Base-by-base conservation (phyloP, 2,329 filamentous ascomycete species). In the Aureobasidium uvarum region DNA sequence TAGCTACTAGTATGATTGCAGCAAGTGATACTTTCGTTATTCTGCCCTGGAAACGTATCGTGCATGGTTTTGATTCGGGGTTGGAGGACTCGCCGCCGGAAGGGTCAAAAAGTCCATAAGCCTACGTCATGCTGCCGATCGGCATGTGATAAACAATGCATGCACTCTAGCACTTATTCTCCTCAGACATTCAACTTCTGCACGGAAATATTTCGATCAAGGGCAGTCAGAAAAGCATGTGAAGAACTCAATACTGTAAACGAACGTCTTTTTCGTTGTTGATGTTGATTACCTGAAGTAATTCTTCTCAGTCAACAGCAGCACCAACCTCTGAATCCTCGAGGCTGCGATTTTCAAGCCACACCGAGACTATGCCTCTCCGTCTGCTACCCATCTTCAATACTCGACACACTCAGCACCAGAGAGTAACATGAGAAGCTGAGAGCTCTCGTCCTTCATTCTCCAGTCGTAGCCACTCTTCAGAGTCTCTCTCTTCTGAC, bases 391-490 rank as follows among this genome's bases (percentile, higher is more conserved):
- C 39, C 8, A n/a, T 8, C 18, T 18, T 51, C 23, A 65, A 54
- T 56, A 65, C 43, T 65, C 63, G 16, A 65, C 54, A 68, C 77
- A 79, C 8, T 70, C 72, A 55, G 78, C 75, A 18, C 68, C 67
- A 55, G 79, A 75, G 39, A 80, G 73, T 60, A 79, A 66, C 68
- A 72, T 73, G 74, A 74, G 76, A 16, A 76, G 72, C 71, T 78
- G 77, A 36, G 71, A 70, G 54, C 72, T 74, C 38, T 73, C 68
- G 48, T 74, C 72, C 71, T 75, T 75, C 64, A 72, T 76, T 59
- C 70, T 70, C 70, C 72, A 74, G 51, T 74, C 74, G 64, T 68
- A 69, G 69, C 75, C 76, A 41, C 64, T 71, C 45, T 43, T 67
- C 63, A 78, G 67, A 7, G 71, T 77, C 36, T 67, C 66, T 28